phyloP scores from a whole-genome alignment of 176 grass and related monocot genomes.

The Saccharum officinarum region DNA sequence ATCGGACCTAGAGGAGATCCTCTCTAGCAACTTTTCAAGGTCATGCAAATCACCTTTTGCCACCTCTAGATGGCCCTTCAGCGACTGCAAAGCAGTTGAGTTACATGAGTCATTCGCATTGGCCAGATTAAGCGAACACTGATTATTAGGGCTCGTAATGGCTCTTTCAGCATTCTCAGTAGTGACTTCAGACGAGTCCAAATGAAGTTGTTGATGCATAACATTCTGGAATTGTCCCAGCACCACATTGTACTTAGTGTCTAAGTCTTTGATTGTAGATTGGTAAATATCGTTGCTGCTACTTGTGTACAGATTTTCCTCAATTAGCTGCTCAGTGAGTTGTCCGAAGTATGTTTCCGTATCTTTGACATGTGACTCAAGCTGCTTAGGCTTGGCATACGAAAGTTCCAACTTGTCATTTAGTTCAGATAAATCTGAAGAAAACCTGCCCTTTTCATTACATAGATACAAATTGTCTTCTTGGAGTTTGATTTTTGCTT shows the following conservation, averaged over 20 bases:
- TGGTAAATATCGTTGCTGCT: conserved; percentile 60
- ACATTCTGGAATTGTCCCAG: conserved; percentile 18
- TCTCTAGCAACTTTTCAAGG: conserved; percentile 74
- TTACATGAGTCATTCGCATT: conserved; percentile 34
- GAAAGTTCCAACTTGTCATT: conserved; percentile 65
- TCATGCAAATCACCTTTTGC: conserved; percentile 65
- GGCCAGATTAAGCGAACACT: conserved; percentile 17
- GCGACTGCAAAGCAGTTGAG: conserved; percentile 44
- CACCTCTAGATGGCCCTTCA: conserved; percentile 63
- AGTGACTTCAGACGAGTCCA: conserved; percentile 18
- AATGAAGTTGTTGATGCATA: conserved; percentile 12
- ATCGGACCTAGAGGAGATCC: conserved; percentile 54
- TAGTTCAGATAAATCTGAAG: conserved; percentile 60
- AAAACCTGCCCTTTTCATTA: conserved; percentile 61
- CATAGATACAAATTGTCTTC: conserved; percentile 58
- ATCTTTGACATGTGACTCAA: conserved; percentile 66
- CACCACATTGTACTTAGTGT: conserved; percentile 29
- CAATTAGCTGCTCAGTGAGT: conserved; percentile 62
- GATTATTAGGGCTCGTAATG: conserved; percentile 11
- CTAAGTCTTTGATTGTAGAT: conserved; percentile 61
- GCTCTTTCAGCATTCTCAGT: conserved; percentile 40
- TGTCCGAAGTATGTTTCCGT: conserved; percentile 52
- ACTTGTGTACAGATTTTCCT: conserved; percentile 59
- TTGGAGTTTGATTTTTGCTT: conserved; percentile 59
- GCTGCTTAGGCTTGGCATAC: conserved; percentile 54